These are phyloP conservation scores for Corrigiola litoralis DNA, from an alignment of 179 eudicot genomes.

Conservation along the genomic window DNA sequence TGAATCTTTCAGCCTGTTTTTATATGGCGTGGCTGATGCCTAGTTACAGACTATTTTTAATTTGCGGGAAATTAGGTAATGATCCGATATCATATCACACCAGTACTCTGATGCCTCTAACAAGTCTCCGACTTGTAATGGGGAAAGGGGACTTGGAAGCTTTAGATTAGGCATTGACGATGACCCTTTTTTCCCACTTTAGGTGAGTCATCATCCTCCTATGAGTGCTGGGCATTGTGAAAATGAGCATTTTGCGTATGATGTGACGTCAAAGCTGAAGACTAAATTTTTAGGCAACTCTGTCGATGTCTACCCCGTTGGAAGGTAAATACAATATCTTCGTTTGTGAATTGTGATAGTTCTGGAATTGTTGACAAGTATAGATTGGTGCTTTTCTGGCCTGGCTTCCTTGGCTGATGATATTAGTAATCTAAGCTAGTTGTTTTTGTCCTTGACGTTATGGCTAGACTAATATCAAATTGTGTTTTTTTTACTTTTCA, in stretches of 20 bases:
- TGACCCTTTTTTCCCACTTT: background rate
- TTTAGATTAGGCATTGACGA: background rate
- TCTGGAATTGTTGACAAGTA: background rate
- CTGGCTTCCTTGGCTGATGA: too few species aligned
- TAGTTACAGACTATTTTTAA: background rate
- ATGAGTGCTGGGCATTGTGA: conserved; percentile 98
- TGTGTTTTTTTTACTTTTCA: background rate
- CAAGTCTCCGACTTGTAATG: background rate
- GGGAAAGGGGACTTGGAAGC: background rate
- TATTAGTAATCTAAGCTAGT: too few species aligned
- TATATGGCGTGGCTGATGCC: background rate
- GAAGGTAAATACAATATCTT: conserved; percentile 52
- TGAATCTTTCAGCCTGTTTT: background rate
- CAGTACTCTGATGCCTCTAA: background rate
- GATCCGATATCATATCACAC: background rate
- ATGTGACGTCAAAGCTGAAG: conserved; percentile 88
- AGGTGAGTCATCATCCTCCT: conserved; percentile 99
- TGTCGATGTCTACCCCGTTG: conserved; percentile 86
- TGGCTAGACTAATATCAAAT: background rate
- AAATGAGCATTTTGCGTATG: conserved; percentile 84
- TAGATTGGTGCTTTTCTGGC: background rate
- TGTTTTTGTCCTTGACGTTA: too few species aligned
- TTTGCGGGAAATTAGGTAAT: background rate
- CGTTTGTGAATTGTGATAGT: background rate
- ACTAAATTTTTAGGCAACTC: conserved; percentile 94